Base-by-base conservation (phyloP, 768 basidiomycete species). In the Mycena galericulata region DNA sequence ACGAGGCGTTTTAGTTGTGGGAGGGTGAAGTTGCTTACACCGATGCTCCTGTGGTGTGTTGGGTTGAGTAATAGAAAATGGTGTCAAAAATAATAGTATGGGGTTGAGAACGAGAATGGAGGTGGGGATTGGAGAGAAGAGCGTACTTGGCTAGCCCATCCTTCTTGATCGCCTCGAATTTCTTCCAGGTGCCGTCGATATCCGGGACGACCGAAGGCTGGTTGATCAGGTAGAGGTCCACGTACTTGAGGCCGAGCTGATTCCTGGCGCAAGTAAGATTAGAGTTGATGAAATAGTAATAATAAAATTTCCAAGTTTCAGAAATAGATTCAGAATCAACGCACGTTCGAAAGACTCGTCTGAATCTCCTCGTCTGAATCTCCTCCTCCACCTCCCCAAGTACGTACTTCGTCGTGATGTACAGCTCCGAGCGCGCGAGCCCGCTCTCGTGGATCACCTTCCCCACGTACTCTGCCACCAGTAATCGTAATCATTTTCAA, bases 221-320 rank as follows among this genome's bases (percentile, higher is more conserved):
- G 70, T 88, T 87, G 30, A 88, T 81, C 47, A 88, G 81, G 74
- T 89, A 88, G 17, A 89, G 76, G 69, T 88, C 87, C 18, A 89
- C 79, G 43, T 80, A 80, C 40, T 80, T 74, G 18, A 88, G 65
- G 8, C 81, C 82, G 18, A 88, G 80, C 85, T 88, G 22, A n/a
- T n/a, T n/a, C n/a, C n/a, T n/a, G n/a, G n/a, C n/a, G n/a, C n/a
- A n/a, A n/a, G n/a, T n/a, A n/a, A n/a, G n/a, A n/a, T n/a, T n/a
- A n/a, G n/a, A n/a, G n/a, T n/a, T n/a, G 15, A 61, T 65, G 36
- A 50, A 26, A 62, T 29, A 7, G 9, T 29, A 15, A 36, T 3
- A 24, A 12, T 55, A 11, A 12, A 29, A 51, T 46, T 15, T 50
- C 17, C 1, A 4, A 18, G 27, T 5, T n/a, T n/a, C n/a, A n/a